Evolutionary conservation across 306 rosid species (phyloP).

Genomic region (Arachis hypogaea): DNA sequence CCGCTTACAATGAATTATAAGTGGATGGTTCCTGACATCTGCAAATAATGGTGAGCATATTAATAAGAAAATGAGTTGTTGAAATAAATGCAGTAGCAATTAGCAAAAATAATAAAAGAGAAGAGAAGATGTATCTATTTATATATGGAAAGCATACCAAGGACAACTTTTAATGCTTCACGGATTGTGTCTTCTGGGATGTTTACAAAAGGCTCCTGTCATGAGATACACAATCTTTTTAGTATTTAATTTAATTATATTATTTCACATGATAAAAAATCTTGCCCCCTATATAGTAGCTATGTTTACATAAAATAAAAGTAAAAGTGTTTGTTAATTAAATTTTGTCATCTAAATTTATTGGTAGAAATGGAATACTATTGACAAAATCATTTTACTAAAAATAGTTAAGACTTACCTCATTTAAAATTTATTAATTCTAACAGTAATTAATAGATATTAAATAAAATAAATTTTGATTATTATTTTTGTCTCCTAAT

Average conservation of each 20-base stretch:
- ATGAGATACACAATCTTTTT: slow-evolving; percentile 30
- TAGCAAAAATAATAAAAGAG: neutral
- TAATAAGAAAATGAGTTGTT: slow-evolving; percentile 12
- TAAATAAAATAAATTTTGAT: too few species aligned
- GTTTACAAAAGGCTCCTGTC: slow-evolving; percentile 92
- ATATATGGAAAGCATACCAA: slow-evolving; percentile 54
- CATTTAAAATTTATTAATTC: neutral
- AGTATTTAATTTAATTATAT: slow-evolving; percentile 1
- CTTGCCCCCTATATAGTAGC: neutral
- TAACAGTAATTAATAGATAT: too few species aligned
- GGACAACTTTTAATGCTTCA: slow-evolving; percentile 89
- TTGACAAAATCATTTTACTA: too few species aligned
- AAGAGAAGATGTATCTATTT: neutral
- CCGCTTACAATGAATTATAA: slow-evolving; percentile 92
- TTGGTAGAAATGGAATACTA: neutral
- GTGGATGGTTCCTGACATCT: slow-evolving; percentile 93
- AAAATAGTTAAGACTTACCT: too few species aligned
- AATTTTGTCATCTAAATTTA: neutral
- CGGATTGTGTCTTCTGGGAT: slow-evolving; percentile 90
- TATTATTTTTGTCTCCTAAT: too few species aligned
- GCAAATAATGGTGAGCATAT: slow-evolving; percentile 42
- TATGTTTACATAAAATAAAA: neutral
- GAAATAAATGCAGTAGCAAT: neutral
- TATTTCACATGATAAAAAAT: slow-evolving; percentile 22
- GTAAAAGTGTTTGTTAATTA: neutral